phyloP scores from a whole-genome alignment of 2,329 filamentous ascomycete genomes.

The Xylariaceae sp. region DNA sequence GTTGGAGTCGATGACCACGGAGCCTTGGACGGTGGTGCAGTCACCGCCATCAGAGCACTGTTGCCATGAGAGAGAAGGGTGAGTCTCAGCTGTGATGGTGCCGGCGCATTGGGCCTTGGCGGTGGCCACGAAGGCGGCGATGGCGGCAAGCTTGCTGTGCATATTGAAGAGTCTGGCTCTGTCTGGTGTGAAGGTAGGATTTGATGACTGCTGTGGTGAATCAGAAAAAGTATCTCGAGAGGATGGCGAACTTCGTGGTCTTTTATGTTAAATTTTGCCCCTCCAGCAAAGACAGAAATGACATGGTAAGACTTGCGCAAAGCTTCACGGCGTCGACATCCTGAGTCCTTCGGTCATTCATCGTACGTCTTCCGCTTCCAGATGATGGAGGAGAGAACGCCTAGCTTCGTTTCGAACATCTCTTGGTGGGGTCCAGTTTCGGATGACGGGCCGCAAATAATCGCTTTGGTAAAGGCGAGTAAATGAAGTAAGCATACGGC shows the following conservation, averaged over 20 bases:
- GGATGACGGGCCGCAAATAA: constrained; percentile 20
- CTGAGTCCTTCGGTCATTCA: neutral
- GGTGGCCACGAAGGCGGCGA: constrained; percentile 35
- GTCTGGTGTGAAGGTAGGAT: constrained; percentile 2
- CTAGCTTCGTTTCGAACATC: constrained; percentile 4
- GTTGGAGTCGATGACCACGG: constrained; percentile 45
- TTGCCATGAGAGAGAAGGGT: constrained; percentile 42
- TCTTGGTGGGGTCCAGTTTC: constrained; percentile 11
- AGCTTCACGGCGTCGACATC: neutral
- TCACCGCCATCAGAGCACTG: constrained; percentile 38
- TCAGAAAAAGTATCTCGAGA: constrained; percentile 13
- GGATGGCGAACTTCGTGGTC: constrained; percentile 13
- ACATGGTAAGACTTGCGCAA: neutral
- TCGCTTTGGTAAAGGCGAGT: constrained; percentile 5
- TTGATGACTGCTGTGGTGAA: constrained; percentile 14
- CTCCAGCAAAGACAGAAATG: neutral
- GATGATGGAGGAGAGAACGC: constrained; percentile 11
- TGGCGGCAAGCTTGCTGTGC: constrained; percentile 28
- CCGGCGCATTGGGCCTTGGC: constrained; percentile 40
- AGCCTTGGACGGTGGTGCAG: constrained; percentile 39
- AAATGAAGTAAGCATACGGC: neutral
- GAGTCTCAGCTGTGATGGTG: constrained; percentile 37
- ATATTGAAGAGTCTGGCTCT: constrained; percentile 18
- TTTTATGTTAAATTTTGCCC: constrained; percentile 16
- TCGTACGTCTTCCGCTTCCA: constrained; percentile 12